These are phyloP conservation scores for Pythium sp. DNA, from an alignment of 352 stramenopile species.

Conservation along the genomic window DNA sequence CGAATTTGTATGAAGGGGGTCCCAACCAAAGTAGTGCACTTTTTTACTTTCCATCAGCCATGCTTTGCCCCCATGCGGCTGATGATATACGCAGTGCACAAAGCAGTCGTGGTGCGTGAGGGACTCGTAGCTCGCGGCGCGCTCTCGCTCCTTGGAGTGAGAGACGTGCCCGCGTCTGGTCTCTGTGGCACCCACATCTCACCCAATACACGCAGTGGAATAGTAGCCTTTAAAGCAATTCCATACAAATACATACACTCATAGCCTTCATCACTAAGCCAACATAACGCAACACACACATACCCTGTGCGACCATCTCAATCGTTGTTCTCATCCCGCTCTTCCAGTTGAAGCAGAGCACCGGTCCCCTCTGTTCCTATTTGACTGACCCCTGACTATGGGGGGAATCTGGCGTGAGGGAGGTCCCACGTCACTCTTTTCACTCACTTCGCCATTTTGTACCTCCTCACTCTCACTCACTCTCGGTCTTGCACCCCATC, in stretches of 20 bases:
- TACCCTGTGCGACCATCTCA: background rate
- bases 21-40: constrained; percentile 26
- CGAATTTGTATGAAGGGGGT: background rate
- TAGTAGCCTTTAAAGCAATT: background rate
- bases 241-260: background rate
- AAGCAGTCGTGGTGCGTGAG: constrained; percentile 43
- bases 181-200: constrained; percentile 40
- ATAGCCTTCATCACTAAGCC: background rate
- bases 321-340: background rate
- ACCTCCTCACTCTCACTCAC: background rate
- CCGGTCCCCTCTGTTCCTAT: background rate
- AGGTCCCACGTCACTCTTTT: background rate
- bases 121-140: constrained; percentile 22
- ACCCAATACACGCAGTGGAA: background rate
- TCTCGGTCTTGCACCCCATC: background rate
- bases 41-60: constrained; percentile 71
- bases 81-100: constrained; percentile 86
- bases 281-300: background rate
- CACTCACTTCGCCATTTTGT: background rate
- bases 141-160: background rate
- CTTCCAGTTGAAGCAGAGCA: background rate
- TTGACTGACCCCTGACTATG: background rate
- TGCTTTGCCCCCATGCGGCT: constrained; percentile 37
- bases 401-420: background rate
- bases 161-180: constrained; percentile 17